These are phyloP conservation scores for Rutstroemia sp. DNA, from an alignment of 2,329 filamentous ascomycete species.

Conservation along the genomic window DNA sequence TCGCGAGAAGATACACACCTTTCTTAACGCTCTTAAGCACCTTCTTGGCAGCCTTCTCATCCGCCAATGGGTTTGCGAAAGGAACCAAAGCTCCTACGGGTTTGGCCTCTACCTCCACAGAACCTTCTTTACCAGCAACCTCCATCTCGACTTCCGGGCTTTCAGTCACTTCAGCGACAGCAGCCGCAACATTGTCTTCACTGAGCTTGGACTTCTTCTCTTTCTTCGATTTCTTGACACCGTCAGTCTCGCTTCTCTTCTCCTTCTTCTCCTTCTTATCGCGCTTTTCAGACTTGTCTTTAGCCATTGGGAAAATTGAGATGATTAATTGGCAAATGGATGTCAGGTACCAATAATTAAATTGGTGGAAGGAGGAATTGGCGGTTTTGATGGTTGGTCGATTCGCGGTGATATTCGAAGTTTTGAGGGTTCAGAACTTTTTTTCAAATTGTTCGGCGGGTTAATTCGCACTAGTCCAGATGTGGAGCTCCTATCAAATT, in stretches of 20 bases:
- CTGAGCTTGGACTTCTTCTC: slow-evolving; percentile 34
- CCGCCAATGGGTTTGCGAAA: slow-evolving; percentile 73
- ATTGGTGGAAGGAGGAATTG: slow-evolving; percentile 6
- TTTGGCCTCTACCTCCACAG: slow-evolving; percentile 36
- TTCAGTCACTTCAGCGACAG: slow-evolving; percentile 58
- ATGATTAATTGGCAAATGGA: neutral
- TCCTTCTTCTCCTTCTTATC: slow-evolving; percentile 60
- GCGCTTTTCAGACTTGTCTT: slow-evolving; percentile 28
- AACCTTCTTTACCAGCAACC: slow-evolving; percentile 31
- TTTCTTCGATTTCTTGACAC: slow-evolving; percentile 39
- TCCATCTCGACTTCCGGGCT: slow-evolving; percentile 42
- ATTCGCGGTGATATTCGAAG: slow-evolving; percentile 3
- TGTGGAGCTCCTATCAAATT: slow-evolving; percentile 7
- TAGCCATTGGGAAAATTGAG: slow-evolving; percentile 22
- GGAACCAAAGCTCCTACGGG: slow-evolving; percentile 62
- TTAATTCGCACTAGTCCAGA: slow-evolving; percentile 13
- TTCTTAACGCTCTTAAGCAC: slow-evolving; percentile 59
- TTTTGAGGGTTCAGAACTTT: slow-evolving; percentile 9
- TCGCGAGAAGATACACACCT: slow-evolving; percentile 31
- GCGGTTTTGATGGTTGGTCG: slow-evolving; percentile 2
- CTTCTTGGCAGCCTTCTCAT: slow-evolving; percentile 66
- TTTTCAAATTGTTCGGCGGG: slow-evolving; percentile 11
- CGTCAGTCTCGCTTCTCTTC: slow-evolving; percentile 44
- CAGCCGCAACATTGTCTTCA: slow-evolving; percentile 45
- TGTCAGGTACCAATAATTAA: neutral